phyloP scores from a whole-genome alignment of 805 yeast genomes.

The Cyberlindnera meyerae region DNA sequence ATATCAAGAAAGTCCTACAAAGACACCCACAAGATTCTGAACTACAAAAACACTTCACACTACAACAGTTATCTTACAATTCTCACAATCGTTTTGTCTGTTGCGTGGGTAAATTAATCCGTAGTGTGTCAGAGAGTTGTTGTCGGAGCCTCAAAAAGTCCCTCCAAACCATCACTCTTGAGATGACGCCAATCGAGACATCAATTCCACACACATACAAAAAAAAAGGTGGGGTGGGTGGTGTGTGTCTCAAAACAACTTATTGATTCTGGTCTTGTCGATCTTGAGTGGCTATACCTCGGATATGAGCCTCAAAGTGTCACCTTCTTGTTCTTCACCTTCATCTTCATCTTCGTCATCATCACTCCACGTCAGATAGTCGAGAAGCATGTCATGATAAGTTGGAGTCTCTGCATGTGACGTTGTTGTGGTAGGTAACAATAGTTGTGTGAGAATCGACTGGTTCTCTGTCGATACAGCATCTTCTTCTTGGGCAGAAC shows the following conservation, averaged over 20 bases:
- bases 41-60: too few species aligned
- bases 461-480: background rate
- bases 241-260: background rate
- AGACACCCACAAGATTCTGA: too few species aligned
- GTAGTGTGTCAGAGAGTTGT: background rate
- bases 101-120: too few species aligned
- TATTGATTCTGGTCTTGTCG: background rate
- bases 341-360: conserved; percentile 9
- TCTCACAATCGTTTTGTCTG: too few species aligned
- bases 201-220: background rate
- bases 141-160: conserved; percentile 6
- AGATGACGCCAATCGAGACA: background rate
- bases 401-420: background rate
- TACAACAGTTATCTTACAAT: too few species aligned
- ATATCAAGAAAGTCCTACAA: too few species aligned
- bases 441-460: background rate
- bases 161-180: background rate
- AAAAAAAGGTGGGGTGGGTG: too few species aligned
- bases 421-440: background rate
- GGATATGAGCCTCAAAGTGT: too few species aligned
- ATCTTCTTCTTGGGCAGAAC: too few species aligned
- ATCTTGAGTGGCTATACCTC: too few species aligned
- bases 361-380: conserved; percentile 18
- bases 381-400: conserved; percentile 22
- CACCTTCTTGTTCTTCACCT: too few species aligned